phyloP scores from a whole-genome alignment of 2,329 filamentous ascomycete species.

The Fusarium metavorans region DNA sequence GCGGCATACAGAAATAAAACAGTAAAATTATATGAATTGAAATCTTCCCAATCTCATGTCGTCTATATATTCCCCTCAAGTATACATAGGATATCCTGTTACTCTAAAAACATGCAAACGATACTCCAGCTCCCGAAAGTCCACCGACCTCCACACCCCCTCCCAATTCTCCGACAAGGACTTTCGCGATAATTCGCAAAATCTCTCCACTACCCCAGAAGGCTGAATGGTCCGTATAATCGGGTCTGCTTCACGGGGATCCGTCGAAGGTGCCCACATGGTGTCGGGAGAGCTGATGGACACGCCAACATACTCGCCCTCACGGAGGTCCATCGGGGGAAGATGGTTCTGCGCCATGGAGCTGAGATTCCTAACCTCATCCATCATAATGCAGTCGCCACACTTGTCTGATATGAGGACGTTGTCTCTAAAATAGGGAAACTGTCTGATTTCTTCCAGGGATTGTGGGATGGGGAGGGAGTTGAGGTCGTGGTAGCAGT shows the following conservation, averaged over 20 bases:
- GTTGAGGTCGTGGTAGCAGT: not conserved
- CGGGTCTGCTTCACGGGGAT: not conserved
- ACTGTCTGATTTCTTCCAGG: not conserved
- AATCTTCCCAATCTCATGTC: not conserved
- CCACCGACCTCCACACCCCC: conserved; percentile 8
- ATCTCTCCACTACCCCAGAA: not conserved
- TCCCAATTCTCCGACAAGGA: not conserved
- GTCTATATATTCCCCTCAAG: not conserved
- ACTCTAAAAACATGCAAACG: not conserved
- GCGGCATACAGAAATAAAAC: not conserved
- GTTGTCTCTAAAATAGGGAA: not conserved
- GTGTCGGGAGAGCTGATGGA: not conserved
- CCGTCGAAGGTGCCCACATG: not conserved
- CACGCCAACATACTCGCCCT: not conserved
- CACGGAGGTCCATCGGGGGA: not conserved
- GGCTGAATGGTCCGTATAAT: not conserved
- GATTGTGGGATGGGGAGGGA: conserved; percentile 20
- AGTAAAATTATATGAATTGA: not conserved
- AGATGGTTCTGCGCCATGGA: not conserved
- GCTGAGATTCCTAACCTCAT: conserved; percentile 1
- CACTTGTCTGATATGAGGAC: not conserved
- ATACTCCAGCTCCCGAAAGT: conserved; percentile 4
- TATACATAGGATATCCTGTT: not conserved
- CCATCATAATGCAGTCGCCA: conserved; percentile 7
- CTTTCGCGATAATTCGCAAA: not conserved